Percentiles rank a stretch among this genome's conserved stretches.
Evolutionary conservation across 2,329 filamentous ascomycete genomes (phyloP).

Genomic region (Phialemoniopsis sp.): DNA sequence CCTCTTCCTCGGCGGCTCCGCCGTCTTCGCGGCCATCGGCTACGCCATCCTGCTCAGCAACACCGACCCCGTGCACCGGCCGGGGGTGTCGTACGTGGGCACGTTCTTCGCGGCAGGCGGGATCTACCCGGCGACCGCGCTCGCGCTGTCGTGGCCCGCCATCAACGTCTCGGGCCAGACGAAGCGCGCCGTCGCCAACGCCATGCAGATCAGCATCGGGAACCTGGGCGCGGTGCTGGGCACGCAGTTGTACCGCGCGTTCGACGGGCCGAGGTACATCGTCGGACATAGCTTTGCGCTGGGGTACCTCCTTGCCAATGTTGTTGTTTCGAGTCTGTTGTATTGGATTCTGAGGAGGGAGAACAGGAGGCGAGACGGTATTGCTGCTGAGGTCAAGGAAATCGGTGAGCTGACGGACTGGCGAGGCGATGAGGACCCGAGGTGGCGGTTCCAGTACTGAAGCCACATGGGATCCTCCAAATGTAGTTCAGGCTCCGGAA

Average conservation of each 20-base stretch:
- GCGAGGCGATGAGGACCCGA: constrained; percentile 57
- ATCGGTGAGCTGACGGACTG: constrained; percentile 50
- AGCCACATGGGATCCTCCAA: too few relatives aligned
- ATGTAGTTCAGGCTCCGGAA: too few relatives aligned
- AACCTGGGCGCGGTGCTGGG: constrained; percentile 66
- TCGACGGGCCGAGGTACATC: constrained; percentile 57
- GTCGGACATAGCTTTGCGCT: constrained; percentile 65
- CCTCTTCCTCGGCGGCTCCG: constrained; percentile 57
- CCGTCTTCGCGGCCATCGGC: constrained; percentile 54
- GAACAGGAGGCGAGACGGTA: constrained; percentile 47
- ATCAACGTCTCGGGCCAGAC: constrained; percentile 70
- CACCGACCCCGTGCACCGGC: constrained; percentile 35
- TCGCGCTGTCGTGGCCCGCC: constrained; percentile 65
- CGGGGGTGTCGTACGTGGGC: constrained; percentile 55
- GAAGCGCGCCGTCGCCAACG: constrained; percentile 64
- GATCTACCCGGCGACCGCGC: constrained; percentile 61
- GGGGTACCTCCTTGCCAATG: constrained; percentile 57
- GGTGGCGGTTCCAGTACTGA: constrained; percentile 63
- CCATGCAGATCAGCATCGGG: constrained; percentile 68
- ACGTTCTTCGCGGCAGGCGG: constrained; percentile 62
- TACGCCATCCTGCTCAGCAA: constrained; percentile 58
- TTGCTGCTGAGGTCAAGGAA: constrained; percentile 36
- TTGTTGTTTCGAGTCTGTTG: constrained; percentile 45
- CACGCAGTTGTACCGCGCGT: constrained; percentile 62
- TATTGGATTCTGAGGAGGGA: constrained; percentile 52